Evolutionary conservation across 208 protist genomes (phyloP), one percentile per base, ranked within the genome.

Genomic region (Trypanosoma grayi): DNA sequence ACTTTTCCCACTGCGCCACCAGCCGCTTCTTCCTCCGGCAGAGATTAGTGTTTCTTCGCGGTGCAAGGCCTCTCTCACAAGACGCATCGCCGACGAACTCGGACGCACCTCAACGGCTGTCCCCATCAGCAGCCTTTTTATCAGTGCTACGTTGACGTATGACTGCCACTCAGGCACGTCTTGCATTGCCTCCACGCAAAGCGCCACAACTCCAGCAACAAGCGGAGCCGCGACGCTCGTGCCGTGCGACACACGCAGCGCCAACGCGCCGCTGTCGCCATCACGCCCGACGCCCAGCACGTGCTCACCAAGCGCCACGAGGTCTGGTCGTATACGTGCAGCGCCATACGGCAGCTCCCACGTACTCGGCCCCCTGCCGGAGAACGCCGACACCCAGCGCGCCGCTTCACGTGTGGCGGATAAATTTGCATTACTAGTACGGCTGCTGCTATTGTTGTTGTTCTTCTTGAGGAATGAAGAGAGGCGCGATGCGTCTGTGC

Each of bases 301-400:
- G 36, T 66, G 24, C 5, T 85, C 56, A 13, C 96, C 97, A 44
- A 92, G 79, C 8, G 95, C 88, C 0, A 99, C 73, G 0, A 99
- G 20, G 66, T 99, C 98, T 0, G 98, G 98, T 79, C 99, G 99
- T 7, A 96, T 57, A 22, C 97, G 77, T 4, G 98, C 98, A 30
- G 96, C 93, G 8, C 75, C 75, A 46, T 84, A 77, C n/a, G 95
- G 92, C 24, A 98, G 68, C 60, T 98, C 97, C 86, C 89, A 96
- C 16, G 84, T 96, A 1, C 95, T 98, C 44, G 97, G 96, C 1
- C 94, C 93, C 34, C 86, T 75, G 1, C 92, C 94, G 0, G 92
- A 98, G 66, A 98, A 99, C 16, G n/a, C 9, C 0, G 96, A 77
- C 4, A 96, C 73, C 40, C 27, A 59, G 33, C 50, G 47, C 45